Percentiles rank a stretch among this genome's conserved stretches.
These are phyloP conservation scores for Lagenaria siceraria DNA, from an alignment of 306 rosid genomes.

Conservation along the genomic window DNA sequence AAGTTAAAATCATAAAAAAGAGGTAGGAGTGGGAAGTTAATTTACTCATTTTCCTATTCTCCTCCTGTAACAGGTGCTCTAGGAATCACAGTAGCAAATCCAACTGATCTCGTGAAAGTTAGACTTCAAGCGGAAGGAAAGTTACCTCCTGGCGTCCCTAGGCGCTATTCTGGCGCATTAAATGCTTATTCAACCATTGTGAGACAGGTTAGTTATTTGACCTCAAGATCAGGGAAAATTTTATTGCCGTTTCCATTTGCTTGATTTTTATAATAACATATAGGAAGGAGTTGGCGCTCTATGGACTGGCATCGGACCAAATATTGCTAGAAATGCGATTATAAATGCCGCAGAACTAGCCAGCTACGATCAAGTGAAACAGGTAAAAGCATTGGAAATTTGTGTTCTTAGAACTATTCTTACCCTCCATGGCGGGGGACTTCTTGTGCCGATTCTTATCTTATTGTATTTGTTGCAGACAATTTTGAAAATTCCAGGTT, in stretches of 20 bases:
- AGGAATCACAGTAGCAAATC: slow-evolving; percentile 76
- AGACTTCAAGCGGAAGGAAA: slow-evolving; percentile 97
- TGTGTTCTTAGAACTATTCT: not conserved
- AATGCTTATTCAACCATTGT: slow-evolving; percentile 89
- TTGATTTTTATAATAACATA: not conserved
- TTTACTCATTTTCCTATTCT: not conserved
- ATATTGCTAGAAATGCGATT: slow-evolving; percentile 84
- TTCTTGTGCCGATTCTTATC: slow-evolving; percentile 9
- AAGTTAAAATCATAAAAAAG: not conserved
- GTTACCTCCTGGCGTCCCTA: slow-evolving; percentile 74
- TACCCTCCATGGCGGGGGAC: no score
- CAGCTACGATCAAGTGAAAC: slow-evolving; percentile 94
- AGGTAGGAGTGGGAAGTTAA: not conserved
- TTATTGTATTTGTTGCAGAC: slow-evolving; percentile 40
- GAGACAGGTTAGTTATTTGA: slow-evolving; percentile 48
- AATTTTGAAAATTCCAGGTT: slow-evolving; percentile 91
- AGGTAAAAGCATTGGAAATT: slow-evolving; percentile 27
- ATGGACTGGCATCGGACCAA: slow-evolving; percentile 97
- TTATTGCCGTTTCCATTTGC: slow-evolving; percentile 1
- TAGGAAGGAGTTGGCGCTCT: slow-evolving; percentile 90
- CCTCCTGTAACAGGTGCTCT: slow-evolving; percentile 51
- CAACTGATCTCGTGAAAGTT: slow-evolving; percentile 92
- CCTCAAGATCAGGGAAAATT: not conserved
- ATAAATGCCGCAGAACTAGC: slow-evolving; percentile 98
- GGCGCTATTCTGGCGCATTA: slow-evolving; percentile 84